Conservation (phyloP, 768 basidiomycete genomes). For the Suillus ampliporus region DNA sequence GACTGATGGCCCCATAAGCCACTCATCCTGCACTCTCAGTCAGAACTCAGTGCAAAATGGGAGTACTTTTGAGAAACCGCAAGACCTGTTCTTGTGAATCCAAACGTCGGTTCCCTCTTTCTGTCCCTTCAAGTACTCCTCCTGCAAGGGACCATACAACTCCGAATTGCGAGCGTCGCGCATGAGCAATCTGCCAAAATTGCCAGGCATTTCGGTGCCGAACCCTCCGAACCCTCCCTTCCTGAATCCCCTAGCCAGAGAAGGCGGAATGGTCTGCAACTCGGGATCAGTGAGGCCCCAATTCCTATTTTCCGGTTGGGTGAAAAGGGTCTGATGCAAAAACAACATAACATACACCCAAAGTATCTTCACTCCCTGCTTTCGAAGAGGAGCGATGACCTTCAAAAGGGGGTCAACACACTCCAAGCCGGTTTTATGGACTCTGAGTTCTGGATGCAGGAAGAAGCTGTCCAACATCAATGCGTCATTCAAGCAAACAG, state of each 20-base stretch:
- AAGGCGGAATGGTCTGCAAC: constrained; percentile 63
- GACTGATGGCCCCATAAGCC: constrained; percentile 69
- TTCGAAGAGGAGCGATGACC: constrained; percentile 52
- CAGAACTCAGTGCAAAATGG: background rate
- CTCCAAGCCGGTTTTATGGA: constrained; percentile 58
- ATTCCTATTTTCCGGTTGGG: constrained; percentile 46
- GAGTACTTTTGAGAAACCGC: background rate
- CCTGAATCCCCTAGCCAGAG: constrained; percentile 59
- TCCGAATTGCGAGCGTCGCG: constrained; percentile 61
- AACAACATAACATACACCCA: constrained; percentile 56
- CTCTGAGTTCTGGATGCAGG: constrained; percentile 62
- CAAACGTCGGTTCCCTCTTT: constrained; percentile 66
- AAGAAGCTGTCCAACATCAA: constrained; percentile 54
- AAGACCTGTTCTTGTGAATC: constrained; percentile 75
- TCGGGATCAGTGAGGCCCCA: constrained; percentile 76
- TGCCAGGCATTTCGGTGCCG: constrained; percentile 56
- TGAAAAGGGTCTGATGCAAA: background rate
- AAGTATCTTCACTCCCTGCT: constrained; percentile 58
- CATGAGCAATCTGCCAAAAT: constrained; percentile 64
- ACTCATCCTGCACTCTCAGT: constrained; percentile 53
- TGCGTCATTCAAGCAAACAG: constrained; percentile 3
- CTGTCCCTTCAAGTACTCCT: constrained; percentile 55
- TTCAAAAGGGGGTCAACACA: constrained; percentile 62
- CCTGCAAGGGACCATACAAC: constrained; percentile 67
- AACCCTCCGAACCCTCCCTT: constrained; percentile 56